These are phyloP conservation scores for Adansonia madagascariensis DNA, from an alignment of 441 rosid species.

Conservation along the genomic window DNA sequence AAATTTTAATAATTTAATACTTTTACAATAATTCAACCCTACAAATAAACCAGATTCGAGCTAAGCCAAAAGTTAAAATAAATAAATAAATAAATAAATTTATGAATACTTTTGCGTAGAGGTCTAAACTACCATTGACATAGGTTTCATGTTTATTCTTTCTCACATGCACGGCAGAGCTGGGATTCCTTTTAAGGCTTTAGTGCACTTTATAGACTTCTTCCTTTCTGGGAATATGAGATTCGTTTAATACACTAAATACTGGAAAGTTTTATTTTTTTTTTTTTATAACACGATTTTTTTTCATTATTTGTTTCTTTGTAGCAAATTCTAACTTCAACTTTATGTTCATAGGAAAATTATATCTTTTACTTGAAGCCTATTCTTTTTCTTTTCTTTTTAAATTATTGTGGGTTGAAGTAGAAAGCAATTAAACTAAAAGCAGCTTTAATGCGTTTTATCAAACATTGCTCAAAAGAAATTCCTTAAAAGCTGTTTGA, in stretches of 20 bases:
- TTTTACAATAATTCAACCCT: too few relatives aligned
- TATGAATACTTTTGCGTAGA: not conserved
- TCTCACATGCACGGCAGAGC: not conserved
- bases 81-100: too few relatives aligned
- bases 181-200: not conserved
- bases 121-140: constrained; percentile 32
- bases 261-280: not conserved
- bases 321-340: not conserved
- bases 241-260: not conserved
- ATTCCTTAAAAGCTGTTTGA: not conserved
- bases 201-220: not conserved
- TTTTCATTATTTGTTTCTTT: not conserved
- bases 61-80: too few relatives aligned
- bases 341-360: not conserved
- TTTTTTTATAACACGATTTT: not conserved
- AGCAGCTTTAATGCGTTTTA: not conserved
- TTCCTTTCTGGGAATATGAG: not conserved
- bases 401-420: not conserved
- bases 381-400: not conserved
- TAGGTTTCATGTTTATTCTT: constrained; percentile 50
- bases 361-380: not conserved
- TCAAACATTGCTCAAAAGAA: not conserved
- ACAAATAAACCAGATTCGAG: too few relatives aligned
- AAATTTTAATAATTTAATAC: too few relatives aligned
- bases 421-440: not conserved